Evolutionary conservation across 148 eudicot genomes (phyloP).

Genomic region (Camellia lanceoleosa): DNA sequence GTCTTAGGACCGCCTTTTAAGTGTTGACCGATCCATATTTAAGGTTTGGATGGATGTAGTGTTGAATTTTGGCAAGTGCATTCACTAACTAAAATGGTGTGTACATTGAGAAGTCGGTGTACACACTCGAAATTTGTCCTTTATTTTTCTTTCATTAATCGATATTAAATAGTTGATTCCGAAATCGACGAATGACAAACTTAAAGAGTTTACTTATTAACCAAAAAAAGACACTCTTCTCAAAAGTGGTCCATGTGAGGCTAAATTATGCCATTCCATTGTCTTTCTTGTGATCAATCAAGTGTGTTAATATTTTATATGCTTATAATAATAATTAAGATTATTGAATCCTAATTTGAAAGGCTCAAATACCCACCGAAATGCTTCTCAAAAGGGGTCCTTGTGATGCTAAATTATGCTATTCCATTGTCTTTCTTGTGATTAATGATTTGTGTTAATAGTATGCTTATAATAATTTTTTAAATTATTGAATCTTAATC

Average conservation of each 20-base stretch:
- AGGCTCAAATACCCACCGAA: slow-evolving; percentile 20
- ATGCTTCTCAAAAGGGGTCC: slow-evolving; percentile 19
- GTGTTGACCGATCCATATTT: no score
- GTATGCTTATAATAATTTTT: not conserved
- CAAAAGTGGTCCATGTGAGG: slow-evolving; percentile 24
- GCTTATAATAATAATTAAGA: not conserved
- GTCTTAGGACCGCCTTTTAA: no score
- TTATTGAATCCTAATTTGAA: not conserved
- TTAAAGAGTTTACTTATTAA: no score
- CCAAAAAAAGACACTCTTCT: not conserved
- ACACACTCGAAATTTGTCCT: no score
- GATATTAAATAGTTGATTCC: no score
- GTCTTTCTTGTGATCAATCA: slow-evolving; percentile 27
- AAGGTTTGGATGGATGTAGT: no score
- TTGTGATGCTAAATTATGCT: slow-evolving; percentile 20
- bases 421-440: slow-evolving; percentile 30
- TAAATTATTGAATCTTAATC: slow-evolving; percentile 1
- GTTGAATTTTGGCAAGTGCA: no score
- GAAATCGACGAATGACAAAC: no score
- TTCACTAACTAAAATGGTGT: no score
- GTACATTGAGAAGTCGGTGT: no score
- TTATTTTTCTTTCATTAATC: no score
- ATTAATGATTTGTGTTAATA: slow-evolving; percentile 1
- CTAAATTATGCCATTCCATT: slow-evolving; percentile 21
- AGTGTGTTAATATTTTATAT: not conserved